Evolutionary conservation across 2,329 filamentous ascomycete species (phyloP).

Genomic region (Penicillium expansum): DNA sequence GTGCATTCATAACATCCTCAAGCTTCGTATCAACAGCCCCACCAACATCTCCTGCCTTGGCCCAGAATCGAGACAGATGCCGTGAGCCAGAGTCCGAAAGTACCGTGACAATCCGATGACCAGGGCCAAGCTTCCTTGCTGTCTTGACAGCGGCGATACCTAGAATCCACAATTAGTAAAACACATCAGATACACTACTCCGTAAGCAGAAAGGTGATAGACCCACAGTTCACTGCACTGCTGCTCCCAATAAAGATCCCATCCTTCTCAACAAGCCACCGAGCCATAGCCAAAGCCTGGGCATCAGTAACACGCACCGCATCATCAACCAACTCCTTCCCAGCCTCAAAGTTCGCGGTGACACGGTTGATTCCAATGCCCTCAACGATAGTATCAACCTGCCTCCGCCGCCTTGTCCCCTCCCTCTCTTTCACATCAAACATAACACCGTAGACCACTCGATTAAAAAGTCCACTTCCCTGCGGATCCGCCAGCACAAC

Average conservation of each 20-base stretch:
- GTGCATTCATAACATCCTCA: constrained; percentile 46
- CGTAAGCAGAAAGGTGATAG: background rate
- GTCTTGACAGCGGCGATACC: constrained; percentile 50
- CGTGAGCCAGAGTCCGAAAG: constrained; percentile 51
- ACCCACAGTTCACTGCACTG: constrained; percentile 87
- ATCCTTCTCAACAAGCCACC: constrained; percentile 92
- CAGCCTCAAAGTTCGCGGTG: constrained; percentile 90
- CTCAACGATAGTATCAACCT: constrained; percentile 95
- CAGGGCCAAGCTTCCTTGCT: constrained; percentile 47
- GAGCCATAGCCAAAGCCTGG: constrained; percentile 90
- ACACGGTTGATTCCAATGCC: constrained; percentile 92
- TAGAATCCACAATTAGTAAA: constrained; percentile 24
- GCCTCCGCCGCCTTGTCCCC: constrained; percentile 81
- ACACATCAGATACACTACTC: constrained; percentile 9
- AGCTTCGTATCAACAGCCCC: constrained; percentile 46
- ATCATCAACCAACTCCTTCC: constrained; percentile 81
- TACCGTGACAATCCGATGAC: constrained; percentile 49
- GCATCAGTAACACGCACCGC: constrained; percentile 83
- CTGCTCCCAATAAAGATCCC: constrained; percentile 93
- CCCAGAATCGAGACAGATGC: constrained; percentile 54
- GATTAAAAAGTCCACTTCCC: constrained; percentile 89
- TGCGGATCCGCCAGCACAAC: constrained; percentile 90
- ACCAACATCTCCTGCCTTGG: constrained; percentile 47
- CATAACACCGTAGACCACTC: constrained; percentile 91
- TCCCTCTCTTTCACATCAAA: constrained; percentile 86